Percentiles rank a stretch among this genome's conserved stretches.
Conservation (phyloP, 2,329 filamentous ascomycete species). For the Botrytis galanthina region DNA sequence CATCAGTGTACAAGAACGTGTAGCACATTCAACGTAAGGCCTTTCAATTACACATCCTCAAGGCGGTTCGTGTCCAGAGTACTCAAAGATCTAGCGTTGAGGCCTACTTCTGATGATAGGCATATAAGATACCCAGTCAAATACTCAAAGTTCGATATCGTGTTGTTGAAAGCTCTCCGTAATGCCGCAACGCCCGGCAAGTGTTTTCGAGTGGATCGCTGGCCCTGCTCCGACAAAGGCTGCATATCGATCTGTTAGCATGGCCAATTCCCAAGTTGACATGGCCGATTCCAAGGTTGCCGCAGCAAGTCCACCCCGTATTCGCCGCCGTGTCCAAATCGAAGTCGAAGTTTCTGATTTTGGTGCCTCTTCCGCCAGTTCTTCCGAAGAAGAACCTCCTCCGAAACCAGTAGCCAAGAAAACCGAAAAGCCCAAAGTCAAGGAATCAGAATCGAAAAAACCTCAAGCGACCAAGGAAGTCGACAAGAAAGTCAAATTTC, state of each 20-base stretch:
- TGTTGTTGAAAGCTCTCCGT: not conserved
- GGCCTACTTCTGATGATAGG: not conserved
- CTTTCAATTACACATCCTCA: not conserved
- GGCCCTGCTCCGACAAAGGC: constrained; percentile 1
- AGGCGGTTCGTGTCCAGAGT: too few species aligned
- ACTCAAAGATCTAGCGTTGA: not conserved
- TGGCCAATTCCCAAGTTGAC: not conserved
- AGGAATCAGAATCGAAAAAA: not conserved
- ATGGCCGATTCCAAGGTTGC: not conserved
- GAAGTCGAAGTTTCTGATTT: constrained; percentile 12
- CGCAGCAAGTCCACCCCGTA: not conserved
- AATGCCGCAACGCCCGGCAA: constrained; percentile 14
- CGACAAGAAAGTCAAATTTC: constrained; percentile 12
- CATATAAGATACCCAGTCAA: not conserved
- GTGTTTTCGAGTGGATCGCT: constrained; percentile 8
- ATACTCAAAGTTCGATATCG: not conserved
- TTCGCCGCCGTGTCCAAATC: not conserved
- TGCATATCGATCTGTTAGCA: constrained; percentile 1
- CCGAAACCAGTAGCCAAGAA: not conserved
- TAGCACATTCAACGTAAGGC: not conserved
- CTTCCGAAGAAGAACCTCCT: not conserved
- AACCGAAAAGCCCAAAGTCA: not conserved
- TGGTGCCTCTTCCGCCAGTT: not conserved
- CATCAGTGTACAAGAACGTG: not conserved
- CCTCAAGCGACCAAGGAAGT: not conserved